Percentiles rank a stretch among this genome's conserved stretches.
These are phyloP conservation scores for Gardenia jasminoides DNA, from an alignment of 257 asterid species.

Conservation along the genomic window DNA sequence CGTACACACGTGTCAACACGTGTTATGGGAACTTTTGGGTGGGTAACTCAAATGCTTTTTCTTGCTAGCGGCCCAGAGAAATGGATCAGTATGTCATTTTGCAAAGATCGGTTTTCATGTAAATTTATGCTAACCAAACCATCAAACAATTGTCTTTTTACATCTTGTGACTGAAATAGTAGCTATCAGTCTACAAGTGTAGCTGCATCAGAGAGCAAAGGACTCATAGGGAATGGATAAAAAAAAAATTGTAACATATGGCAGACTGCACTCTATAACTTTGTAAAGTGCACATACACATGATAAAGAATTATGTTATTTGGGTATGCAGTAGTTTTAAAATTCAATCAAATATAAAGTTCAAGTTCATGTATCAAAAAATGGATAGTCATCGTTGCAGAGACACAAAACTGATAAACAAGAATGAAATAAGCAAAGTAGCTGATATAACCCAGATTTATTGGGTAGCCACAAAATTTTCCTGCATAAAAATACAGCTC, in stretches of 20 bases:
- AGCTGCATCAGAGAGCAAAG: not conserved
- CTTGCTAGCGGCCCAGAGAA: not conserved
- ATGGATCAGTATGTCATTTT: not conserved
- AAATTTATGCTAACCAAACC: not conserved
- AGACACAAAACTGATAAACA: not conserved
- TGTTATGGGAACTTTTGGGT: slow-evolving; percentile 97
- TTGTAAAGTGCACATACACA: not conserved
- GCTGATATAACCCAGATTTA: too few species aligned
- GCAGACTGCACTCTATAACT: too few species aligned
- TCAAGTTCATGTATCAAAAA: not conserved
- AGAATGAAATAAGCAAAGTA: not conserved
- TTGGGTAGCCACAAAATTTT: not conserved
- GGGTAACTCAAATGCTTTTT: slow-evolving; percentile 24
- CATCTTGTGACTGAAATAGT: not conserved
- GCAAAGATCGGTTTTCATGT: not conserved
- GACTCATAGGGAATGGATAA: too few species aligned
- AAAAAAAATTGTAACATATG: too few species aligned
- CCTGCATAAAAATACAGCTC: not conserved
- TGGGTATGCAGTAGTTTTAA: not conserved
- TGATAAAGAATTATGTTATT: not conserved
- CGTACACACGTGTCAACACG: slow-evolving; percentile 86
- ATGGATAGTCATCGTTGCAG: not conserved
- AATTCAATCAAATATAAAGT: not conserved
- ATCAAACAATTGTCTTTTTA: not conserved
- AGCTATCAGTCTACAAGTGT: not conserved